These are phyloP conservation scores for Beverwykella pulmonaria DNA, from an alignment of 495 filamentous ascomycete species.

Conservation along the genomic window DNA sequence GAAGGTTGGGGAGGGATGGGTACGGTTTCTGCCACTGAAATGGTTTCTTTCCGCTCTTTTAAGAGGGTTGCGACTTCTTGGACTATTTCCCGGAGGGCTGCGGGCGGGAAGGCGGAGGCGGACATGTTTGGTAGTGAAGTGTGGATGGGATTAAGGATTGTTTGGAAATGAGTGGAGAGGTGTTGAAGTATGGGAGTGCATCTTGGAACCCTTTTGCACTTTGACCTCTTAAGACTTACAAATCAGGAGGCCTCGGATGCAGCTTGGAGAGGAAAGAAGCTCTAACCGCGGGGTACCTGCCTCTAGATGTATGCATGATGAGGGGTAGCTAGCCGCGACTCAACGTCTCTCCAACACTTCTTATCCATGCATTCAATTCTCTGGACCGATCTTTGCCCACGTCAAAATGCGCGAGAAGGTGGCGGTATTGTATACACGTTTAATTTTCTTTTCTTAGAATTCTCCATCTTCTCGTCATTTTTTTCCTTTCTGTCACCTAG, in stretches of 20 bases:
- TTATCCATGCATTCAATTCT: no score
- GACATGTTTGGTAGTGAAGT: slow-evolving; percentile 9
- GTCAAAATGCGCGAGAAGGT: no score
- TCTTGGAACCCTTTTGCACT: no score
- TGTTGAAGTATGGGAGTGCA: background rate
- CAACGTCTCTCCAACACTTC: background rate
- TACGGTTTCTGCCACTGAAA: slow-evolving; percentile 65
- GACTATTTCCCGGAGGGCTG: slow-evolving; percentile 53
- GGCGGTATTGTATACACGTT: no score
- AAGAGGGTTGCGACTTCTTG: slow-evolving; percentile 56
- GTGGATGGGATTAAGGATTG: background rate
- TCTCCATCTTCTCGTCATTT: no score
- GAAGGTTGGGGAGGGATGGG: background rate
- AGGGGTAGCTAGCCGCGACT: background rate
- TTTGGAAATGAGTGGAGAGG: background rate
- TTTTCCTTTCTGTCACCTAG: no score
- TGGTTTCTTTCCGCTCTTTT: slow-evolving; percentile 55
- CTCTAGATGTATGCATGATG: slow-evolving; percentile 7
- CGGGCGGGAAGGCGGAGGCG: slow-evolving; percentile 50
- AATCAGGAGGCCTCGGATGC: slow-evolving; percentile 1
- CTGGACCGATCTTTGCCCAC: no score
- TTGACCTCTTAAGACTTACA: no score
- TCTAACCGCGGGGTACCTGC: slow-evolving; percentile 5
- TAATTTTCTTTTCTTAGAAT: no score
- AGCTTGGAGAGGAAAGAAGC: background rate